A percentile compares a stretch with the other conserved stretches of the same genome.
Evolutionary conservation across 305 asterid genomes (phyloP).

Genomic region (Fraxinus sp.): DNA sequence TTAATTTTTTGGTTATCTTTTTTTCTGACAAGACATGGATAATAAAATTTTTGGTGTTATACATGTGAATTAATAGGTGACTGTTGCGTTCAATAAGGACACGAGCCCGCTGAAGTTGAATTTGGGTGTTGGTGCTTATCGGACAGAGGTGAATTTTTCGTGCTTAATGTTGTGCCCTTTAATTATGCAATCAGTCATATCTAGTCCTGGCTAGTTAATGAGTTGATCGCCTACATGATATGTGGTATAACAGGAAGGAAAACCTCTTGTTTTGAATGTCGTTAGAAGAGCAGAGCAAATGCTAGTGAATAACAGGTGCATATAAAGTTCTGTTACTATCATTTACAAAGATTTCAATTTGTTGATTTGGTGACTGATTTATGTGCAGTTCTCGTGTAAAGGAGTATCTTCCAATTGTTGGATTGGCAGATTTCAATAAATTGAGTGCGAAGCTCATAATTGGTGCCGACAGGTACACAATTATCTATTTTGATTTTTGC

Average conservation of each 20-base stretch:
- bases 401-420: slow-evolving; percentile 95
- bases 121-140: slow-evolving; percentile 95
- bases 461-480: slow-evolving; percentile 78
- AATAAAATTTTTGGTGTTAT: not conserved
- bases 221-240: slow-evolving; percentile 10
- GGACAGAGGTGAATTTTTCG: slow-evolving; percentile 70
- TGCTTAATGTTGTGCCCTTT: slow-evolving; percentile 13
- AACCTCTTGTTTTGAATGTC: slow-evolving; percentile 91
- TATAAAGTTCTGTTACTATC: not conserved
- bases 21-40: not conserved
- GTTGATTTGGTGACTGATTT: slow-evolving; percentile 13
- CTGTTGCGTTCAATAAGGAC: slow-evolving; percentile 89
- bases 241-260: slow-evolving; percentile 71
- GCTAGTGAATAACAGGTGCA: slow-evolving; percentile 73
- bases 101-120: slow-evolving; percentile 83
- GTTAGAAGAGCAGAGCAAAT: slow-evolving; percentile 84
- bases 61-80: slow-evolving; percentile 50
- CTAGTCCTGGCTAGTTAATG: not conserved
- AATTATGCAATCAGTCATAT: not conserved
- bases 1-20: not conserved
- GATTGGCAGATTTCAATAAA: slow-evolving; percentile 87
- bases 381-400: slow-evolving; percentile 76
- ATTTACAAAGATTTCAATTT: slow-evolving; percentile 9
- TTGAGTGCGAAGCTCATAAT: slow-evolving; percentile 94
- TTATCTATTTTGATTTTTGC: not conserved